Base-by-base conservation (phyloP, 2,329 filamentous ascomycete genomes). In the Nemania sp. region DNA sequence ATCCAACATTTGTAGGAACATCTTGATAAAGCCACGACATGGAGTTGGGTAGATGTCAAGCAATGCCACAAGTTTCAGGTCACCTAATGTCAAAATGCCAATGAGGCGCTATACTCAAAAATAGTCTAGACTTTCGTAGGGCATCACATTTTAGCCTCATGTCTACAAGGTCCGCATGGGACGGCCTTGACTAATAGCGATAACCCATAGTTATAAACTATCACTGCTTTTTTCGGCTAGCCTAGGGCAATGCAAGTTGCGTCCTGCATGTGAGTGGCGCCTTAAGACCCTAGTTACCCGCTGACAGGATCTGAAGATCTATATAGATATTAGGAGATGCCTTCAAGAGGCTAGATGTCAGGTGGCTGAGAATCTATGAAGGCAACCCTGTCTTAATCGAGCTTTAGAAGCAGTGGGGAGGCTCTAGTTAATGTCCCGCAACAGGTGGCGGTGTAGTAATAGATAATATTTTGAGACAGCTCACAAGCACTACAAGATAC, bases 401-500 rank as follows among this genome's bases (percentile, higher is more conserved):
- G 24, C 32, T 43, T 64, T 32, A 18, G 18, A 32, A 20, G 22
- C 6, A 49, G 38, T 26, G 5, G 32, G 49, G 22, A 8, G 52
- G n/a, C 15, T 35, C 55, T 35, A 41, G 55, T 56, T 35, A 55
- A 13, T 51, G 29, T 38, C n/a, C 38, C 51, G 32, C 24, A 26
- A 51, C 26, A 24, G 43, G 43, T 57, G 56, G 66, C 66, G 56
- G 66, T 64, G 55, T 64, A 24, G 51, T 24, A 13, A 32, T 47
- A n/a, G n/a, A n/a, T n/a, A n/a, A n/a, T n/a, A n/a, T n/a, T n/a
- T n/a, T 56, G 35, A 61, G 55, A 67, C 43, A 65, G 13, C 29
- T 24, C 27, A 15, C 15, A n/a, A n/a, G n/a, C n/a, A n/a, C n/a
- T n/a, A n/a, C n/a, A 24, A 57, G 43, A 47, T 43, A 57, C 32